Evolutionary conservation across 257 asterid species (phyloP).

Genomic region (Cordia subcordata): DNA sequence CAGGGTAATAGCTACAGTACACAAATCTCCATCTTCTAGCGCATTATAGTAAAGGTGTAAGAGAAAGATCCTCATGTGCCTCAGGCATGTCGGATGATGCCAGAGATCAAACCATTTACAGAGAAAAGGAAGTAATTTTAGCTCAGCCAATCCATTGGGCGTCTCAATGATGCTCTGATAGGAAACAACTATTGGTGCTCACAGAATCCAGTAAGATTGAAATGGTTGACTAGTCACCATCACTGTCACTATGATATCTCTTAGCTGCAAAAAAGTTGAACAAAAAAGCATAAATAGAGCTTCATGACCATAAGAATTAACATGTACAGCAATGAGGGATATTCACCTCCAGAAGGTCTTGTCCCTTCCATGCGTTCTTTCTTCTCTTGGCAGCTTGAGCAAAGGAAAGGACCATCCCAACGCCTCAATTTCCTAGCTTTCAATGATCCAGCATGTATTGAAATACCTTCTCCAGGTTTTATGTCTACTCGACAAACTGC

Average conservation of each 20-base stretch:
- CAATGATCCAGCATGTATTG: slow-evolving; percentile 43
- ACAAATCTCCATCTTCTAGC: slow-evolving; percentile 29
- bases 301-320: neutral
- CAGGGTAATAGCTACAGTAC: slow-evolving; percentile 26
- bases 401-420: slow-evolving; percentile 86
- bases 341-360: slow-evolving; percentile 55
- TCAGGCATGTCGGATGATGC: slow-evolving; percentile 42
- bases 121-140: slow-evolving; percentile 18
- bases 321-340: neutral
- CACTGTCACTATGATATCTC: slow-evolving; percentile 74
- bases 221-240: slow-evolving; percentile 53
- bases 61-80: slow-evolving; percentile 24
- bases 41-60: slow-evolving; percentile 23
- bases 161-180: slow-evolving; percentile 31
- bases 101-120: slow-evolving; percentile 21
- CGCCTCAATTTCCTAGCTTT: slow-evolving; percentile 49
- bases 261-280: slow-evolving; percentile 42
- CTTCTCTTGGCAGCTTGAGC: slow-evolving; percentile 70
- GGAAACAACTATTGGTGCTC: slow-evolving; percentile 13
- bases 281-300: slow-evolving; percentile 3
- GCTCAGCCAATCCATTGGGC: slow-evolving; percentile 20
- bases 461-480: slow-evolving; percentile 73
- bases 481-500: slow-evolving; percentile 76
- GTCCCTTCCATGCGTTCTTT: slow-evolving; percentile 87
- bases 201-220: slow-evolving; percentile 6